These are phyloP conservation scores for Choiromyces venosus DNA, from an alignment of 495 filamentous ascomycete genomes.

Conservation along the genomic window DNA sequence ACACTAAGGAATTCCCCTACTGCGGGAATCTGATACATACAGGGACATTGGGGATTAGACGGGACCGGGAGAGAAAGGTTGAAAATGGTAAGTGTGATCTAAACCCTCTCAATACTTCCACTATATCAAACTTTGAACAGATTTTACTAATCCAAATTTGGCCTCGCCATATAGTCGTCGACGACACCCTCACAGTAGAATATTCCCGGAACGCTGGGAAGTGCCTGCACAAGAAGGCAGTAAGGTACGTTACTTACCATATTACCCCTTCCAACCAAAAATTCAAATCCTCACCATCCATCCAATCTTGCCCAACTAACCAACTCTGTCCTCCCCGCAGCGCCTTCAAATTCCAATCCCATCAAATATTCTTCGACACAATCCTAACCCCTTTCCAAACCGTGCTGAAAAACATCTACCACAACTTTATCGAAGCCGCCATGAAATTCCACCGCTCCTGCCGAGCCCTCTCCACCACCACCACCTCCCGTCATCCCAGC, in stretches of 20 bases:
- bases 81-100: conserved; percentile 43
- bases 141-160: conserved; percentile 14
- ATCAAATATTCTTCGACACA: conserved; percentile 85
- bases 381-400: conserved; percentile 63
- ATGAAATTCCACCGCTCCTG: conserved; percentile 80
- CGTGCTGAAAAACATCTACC: conserved; percentile 67
- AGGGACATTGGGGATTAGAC: conserved; percentile 66
- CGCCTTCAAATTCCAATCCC: conserved; percentile 77
- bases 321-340: too few species aligned
- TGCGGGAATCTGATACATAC: conserved; percentile 76
- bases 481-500: not conserved
- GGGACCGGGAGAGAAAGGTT: conserved; percentile 52
- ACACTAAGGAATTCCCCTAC: conserved; percentile 65
- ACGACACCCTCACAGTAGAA: conserved; percentile 60
- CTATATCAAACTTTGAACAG: not conserved
- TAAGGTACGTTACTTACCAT: conserved; percentile 40
- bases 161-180: conserved; percentile 25
- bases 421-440: conserved; percentile 67
- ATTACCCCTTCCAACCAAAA: not conserved
- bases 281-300: too few species aligned
- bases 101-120: conserved; percentile 12
- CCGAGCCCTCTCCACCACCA: conserved; percentile 40
- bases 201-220: conserved; percentile 52
- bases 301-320: too few species aligned
- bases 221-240: conserved; percentile 54